These are phyloP conservation scores for Paragyromitra xinjiangensis DNA, from an alignment of 495 filamentous ascomycete species.

Conservation along the genomic window DNA sequence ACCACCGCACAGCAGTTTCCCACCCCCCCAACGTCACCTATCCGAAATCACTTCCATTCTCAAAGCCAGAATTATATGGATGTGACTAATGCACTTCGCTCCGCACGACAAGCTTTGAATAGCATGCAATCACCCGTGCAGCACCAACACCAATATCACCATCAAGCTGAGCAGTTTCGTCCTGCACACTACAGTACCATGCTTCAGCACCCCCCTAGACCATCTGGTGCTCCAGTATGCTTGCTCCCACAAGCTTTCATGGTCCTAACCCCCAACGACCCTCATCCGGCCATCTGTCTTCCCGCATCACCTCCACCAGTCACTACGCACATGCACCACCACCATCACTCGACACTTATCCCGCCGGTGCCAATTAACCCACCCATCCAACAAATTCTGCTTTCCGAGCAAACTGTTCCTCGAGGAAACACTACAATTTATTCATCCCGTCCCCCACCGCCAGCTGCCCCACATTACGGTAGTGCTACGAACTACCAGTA, in stretches of 20 bases:
- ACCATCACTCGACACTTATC: conserved; percentile 52
- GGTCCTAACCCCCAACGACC: conserved; percentile 53
- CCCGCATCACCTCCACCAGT: conserved; percentile 51
- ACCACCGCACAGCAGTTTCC: conserved; percentile 47
- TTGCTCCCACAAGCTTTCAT: conserved; percentile 56
- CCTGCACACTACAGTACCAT: conserved; percentile 41
- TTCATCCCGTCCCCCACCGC: conserved; percentile 49
- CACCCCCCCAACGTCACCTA: conserved; percentile 53
- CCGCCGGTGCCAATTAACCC: conserved; percentile 50
- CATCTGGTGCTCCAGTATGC: conserved; percentile 42
- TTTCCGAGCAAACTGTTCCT: conserved; percentile 47
- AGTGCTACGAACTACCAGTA: conserved; percentile 34
- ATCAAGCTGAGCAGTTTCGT: conserved; percentile 41
- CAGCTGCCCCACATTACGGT: neutral
- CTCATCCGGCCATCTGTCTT: conserved; percentile 54
- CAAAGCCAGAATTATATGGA: conserved; percentile 51
- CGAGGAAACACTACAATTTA: conserved; percentile 55
- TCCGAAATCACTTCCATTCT: conserved; percentile 48
- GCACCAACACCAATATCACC: conserved; percentile 48
- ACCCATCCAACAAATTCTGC: conserved; percentile 45
- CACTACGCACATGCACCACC: conserved; percentile 40
- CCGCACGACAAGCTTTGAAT: conserved; percentile 53
- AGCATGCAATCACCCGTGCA: conserved; percentile 47
- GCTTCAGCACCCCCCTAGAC: conserved; percentile 34
- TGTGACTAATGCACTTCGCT: conserved; percentile 50